Conservation (phyloP, 768 basidiomycete species). For the Panaeolus cyanescens region DNA sequence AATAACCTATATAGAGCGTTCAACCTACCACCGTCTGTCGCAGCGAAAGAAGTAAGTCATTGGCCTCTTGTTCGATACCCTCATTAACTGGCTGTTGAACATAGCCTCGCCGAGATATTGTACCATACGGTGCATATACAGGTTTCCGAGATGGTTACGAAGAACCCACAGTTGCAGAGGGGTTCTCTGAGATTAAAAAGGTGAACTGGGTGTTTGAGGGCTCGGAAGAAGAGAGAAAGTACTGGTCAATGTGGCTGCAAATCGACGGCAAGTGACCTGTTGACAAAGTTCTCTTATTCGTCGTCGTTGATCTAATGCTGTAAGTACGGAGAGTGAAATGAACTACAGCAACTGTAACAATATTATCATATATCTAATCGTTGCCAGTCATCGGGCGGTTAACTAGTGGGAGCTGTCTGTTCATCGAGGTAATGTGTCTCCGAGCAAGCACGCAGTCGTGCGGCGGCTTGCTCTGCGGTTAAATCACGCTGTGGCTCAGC, state of each 20-base stretch:
- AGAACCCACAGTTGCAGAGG: slow-evolving; percentile 67
- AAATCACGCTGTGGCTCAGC: slow-evolving; percentile 89
- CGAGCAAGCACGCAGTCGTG: slow-evolving; percentile 51
- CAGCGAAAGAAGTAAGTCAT: slow-evolving; percentile 40
- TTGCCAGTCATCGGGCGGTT: neutral
- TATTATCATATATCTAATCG: too few species aligned
- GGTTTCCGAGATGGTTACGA: slow-evolving; percentile 64
- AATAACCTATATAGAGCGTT: slow-evolving; percentile 90
- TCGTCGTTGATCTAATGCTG: neutral
- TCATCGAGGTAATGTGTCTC: slow-evolving; percentile 61
- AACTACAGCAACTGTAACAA: neutral
- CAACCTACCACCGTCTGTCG: slow-evolving; percentile 50
- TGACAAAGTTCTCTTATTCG: neutral
- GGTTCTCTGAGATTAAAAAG: slow-evolving; percentile 72
- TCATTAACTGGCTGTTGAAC: slow-evolving; percentile 3
- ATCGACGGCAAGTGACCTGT: slow-evolving; percentile 62
- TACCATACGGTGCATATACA: slow-evolving; percentile 63
- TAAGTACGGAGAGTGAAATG: neutral
- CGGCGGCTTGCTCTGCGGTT: slow-evolving; percentile 86
- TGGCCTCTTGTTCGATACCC: neutral
- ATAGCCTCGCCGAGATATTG: slow-evolving; percentile 49
- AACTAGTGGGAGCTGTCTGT: slow-evolving; percentile 5
- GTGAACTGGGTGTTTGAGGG: slow-evolving; percentile 86
- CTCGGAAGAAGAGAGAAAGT: slow-evolving; percentile 61
- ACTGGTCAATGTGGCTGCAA: slow-evolving; percentile 89